These are phyloP conservation scores for Zymoseptoria pseudotritici DNA, from an alignment of 2,329 filamentous ascomycete species.

Conservation along the genomic window DNA sequence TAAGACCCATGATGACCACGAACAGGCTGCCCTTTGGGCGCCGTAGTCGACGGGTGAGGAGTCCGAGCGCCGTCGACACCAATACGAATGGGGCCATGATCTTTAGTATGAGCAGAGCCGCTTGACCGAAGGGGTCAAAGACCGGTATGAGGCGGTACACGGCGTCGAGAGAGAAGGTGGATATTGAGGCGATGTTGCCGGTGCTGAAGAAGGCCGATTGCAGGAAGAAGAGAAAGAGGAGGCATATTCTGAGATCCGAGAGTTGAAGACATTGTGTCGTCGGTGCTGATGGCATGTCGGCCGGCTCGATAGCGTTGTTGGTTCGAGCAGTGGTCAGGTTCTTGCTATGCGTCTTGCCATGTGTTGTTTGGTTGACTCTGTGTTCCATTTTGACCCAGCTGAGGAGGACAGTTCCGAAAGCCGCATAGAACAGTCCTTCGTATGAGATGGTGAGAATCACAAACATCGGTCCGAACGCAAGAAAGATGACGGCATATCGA, in stretches of 20 bases:
- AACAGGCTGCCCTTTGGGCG: no score
- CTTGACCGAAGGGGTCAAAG: conserved; percentile 68
- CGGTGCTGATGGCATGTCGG: no score
- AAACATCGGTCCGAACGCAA: conserved; percentile 88
- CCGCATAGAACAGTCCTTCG: conserved; percentile 91
- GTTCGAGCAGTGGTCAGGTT: no score
- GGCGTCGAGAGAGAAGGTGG: conserved; percentile 86
- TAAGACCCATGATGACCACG: no score
- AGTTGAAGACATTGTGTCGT: conserved; percentile 34
- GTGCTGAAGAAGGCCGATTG: conserved; percentile 97
- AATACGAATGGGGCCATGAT: no score
- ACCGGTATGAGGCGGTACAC: conserved; percentile 81
- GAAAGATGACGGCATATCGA: conserved; percentile 78
- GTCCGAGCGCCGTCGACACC: no score
- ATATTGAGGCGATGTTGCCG: conserved; percentile 89
- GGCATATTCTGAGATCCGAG: conserved; percentile 75
- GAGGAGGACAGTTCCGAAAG: conserved; percentile 73
- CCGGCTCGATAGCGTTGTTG: no score
- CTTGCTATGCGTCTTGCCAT: no score
- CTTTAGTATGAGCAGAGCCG: no score
- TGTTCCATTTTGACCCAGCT: conserved; percentile 92
- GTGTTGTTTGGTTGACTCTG: conserved; percentile 34
- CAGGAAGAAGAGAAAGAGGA: conserved; percentile 92
- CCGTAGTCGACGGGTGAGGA: no score
- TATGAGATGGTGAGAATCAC: conserved; percentile 96